Evolutionary conservation across 2,329 filamentous ascomycete species (phyloP), one percentile per base, ranked within the genome.

Genomic region (Cercospora zeina): DNA sequence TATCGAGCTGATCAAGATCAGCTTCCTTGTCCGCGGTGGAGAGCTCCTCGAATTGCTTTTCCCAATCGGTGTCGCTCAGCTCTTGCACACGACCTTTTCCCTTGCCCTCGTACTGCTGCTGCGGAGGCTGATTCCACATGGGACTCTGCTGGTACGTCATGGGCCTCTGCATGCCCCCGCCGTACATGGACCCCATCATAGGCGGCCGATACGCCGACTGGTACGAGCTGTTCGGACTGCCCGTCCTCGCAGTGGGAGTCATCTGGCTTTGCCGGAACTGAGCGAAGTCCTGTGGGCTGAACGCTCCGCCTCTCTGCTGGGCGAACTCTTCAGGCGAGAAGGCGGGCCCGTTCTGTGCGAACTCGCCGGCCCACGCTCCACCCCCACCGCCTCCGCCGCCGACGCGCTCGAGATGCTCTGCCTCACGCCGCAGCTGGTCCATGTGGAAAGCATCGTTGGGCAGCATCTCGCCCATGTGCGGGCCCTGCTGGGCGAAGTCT

Each of bases 1-100:
- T 80, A 65, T 87, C 85, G 61, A 84, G 76, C 59, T 80, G 75
- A 61, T 82, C 76, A 58, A 78, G 73, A 70, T 78, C 67, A 30
- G 77, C 75, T 65, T 82, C 76, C 70, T 83, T 78, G 72, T 88
- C 84, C 64, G 87, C 81, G 65, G 88, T 79, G 74, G 93, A 91
- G 74, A 97, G 87, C 77, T 95, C 87, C 61, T 91, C 90, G 76
- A 99, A 99, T 76, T 97, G 92, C 70, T 92, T 91, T 77, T 97
- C 93, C 95, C 95, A 97, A 73, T 96, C 89, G 72, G 89, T 76
- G 70, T 99, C 93, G 74, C 97, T 91, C 24, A 97, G 84, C 79
- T 97, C 95, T 11, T 97, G 88, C 79, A 97, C 85, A 36, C 84
- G 80, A 5, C 80, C 86, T 77, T 96, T 96, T 39, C 90, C 93